A percentile compares a stretch with the other conserved stretches of the same genome.
These are phyloP conservation scores for Pestalotiopsis sp. DNA, from an alignment of 2,329 filamentous ascomycete genomes.

Conservation along the genomic window DNA sequence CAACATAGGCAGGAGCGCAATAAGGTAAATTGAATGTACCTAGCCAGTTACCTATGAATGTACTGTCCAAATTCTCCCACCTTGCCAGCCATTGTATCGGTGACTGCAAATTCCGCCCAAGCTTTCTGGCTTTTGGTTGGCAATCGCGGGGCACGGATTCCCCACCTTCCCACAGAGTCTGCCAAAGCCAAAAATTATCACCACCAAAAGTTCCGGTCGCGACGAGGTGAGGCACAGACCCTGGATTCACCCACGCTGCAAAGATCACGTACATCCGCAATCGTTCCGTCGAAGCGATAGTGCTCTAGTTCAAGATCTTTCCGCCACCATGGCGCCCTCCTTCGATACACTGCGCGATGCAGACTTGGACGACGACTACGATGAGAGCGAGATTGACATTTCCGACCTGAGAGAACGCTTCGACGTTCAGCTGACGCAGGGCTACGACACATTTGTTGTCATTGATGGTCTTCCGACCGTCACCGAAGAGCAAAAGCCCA, in stretches of 20 bases:
- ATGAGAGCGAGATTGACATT: constrained; percentile 93
- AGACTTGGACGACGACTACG: constrained; percentile 84
- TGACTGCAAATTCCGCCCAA: constrained; percentile 1
- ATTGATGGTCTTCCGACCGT: constrained; percentile 92
- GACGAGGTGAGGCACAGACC: not conserved
- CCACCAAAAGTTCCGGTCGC: constrained; percentile 5
- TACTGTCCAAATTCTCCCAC: not conserved
- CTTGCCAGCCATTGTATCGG: not conserved
- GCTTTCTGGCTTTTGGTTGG: constrained; percentile 5
- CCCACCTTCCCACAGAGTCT: constrained; percentile 14
- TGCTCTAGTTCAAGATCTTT: not conserved
- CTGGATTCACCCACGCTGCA: not conserved
- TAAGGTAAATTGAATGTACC: too few relatives aligned
- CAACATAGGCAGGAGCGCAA: not conserved
- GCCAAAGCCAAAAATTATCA: constrained; percentile 11
- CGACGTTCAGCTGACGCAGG: constrained; percentile 93
- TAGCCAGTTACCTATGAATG: not conserved
- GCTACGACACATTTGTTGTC: constrained; percentile 94
- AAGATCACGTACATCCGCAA: not conserved
- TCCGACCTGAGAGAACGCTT: constrained; percentile 93
- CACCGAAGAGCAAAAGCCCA: constrained; percentile 86
- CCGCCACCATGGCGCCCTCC: constrained; percentile 82
- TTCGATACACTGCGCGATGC: constrained; percentile 93
- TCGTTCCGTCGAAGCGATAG: not conserved
- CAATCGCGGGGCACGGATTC: constrained; percentile 14